A percentile compares a stretch with the other conserved stretches of the same genome.
These are phyloP conservation scores for Diaporthe amygdali DNA, from an alignment of 2,329 filamentous ascomycete genomes.

Conservation along the genomic window DNA sequence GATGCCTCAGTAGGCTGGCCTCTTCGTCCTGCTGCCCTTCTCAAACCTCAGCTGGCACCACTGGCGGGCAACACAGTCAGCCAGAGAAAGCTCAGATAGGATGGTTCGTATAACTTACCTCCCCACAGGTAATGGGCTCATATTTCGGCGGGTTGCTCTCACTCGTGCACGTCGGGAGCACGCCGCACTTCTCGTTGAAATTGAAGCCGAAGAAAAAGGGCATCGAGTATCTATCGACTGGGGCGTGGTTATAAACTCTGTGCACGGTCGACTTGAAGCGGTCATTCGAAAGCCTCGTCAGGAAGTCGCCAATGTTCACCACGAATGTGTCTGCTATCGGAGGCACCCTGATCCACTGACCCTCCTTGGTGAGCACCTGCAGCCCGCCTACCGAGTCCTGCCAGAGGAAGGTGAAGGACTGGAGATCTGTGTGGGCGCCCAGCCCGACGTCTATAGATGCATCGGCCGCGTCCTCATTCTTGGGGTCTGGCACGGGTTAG, in stretches of 20 bases:
- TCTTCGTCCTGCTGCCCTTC: conserved; percentile 21
- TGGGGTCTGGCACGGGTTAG: conserved; percentile 35
- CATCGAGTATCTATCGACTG: conserved; percentile 54
- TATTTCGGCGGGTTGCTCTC: conserved; percentile 53
- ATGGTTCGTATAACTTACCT: conserved; percentile 38
- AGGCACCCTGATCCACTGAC: conserved; percentile 48
- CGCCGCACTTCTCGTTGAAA: conserved; percentile 54
- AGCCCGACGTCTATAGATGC: conserved; percentile 43
- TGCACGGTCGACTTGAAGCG: conserved; percentile 54
- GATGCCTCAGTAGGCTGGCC: background rate
- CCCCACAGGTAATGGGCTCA: conserved; percentile 55
- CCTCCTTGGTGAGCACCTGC: conserved; percentile 47
- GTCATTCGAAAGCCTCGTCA: conserved; percentile 57
- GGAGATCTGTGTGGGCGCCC: conserved; percentile 52
- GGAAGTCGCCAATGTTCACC: conserved; percentile 58
- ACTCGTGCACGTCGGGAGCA: conserved; percentile 52
- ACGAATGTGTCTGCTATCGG: conserved; percentile 52
- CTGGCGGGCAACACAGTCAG: background rate
- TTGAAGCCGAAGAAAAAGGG: conserved; percentile 63
- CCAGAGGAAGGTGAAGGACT: conserved; percentile 55
- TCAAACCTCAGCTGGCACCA: conserved; percentile 40
- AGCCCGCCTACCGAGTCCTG: conserved; percentile 48
- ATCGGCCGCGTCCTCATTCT: conserved; percentile 38
- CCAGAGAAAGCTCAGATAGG: background rate
- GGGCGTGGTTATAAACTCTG: conserved; percentile 49